These are phyloP conservation scores for Colletotrichum spaethianum DNA, from an alignment of 2,329 filamentous ascomycete species.

Conservation along the genomic window DNA sequence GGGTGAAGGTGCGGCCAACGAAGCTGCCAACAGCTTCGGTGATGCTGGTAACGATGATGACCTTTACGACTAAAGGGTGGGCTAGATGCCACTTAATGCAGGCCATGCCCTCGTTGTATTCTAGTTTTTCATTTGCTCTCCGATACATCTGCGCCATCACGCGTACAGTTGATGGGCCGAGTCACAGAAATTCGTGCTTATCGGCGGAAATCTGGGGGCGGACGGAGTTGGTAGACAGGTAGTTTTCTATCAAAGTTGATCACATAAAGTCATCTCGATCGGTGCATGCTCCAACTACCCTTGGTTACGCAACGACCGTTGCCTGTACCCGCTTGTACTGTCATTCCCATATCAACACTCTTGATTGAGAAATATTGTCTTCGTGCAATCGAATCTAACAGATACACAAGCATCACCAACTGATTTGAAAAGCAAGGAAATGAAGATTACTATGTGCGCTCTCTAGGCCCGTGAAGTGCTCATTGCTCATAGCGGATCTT, in stretches of 20 bases:
- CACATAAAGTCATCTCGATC: neutral
- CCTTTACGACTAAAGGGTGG: constrained; percentile 87
- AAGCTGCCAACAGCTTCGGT: constrained; percentile 78
- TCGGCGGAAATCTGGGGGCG: constrained; percentile 31
- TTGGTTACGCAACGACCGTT: no score
- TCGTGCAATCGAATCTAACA: no score
- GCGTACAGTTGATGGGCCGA: constrained; percentile 34
- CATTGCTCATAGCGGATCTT: constrained; percentile 15
- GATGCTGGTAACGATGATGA: constrained; percentile 95
- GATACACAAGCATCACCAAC: no score
- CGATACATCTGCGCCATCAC: constrained; percentile 52
- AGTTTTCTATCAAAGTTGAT: constrained; percentile 38
- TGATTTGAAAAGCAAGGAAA: neutral
- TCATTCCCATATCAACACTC: no score
- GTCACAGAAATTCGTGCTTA: constrained; percentile 24
- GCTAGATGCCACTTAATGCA: constrained; percentile 43
- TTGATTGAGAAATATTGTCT: neutral
- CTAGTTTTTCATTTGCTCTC: constrained; percentile 57
- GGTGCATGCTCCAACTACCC: no score
- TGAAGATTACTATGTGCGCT: neutral
- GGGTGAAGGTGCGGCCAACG: constrained; percentile 74
- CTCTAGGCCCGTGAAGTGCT: neutral
- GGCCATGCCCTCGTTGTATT: constrained; percentile 56
- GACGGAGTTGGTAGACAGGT: constrained; percentile 43
- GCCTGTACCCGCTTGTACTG: neutral